Evolutionary conservation across 345 rosid genomes (phyloP).

Genomic region (Linum lewisii): DNA sequence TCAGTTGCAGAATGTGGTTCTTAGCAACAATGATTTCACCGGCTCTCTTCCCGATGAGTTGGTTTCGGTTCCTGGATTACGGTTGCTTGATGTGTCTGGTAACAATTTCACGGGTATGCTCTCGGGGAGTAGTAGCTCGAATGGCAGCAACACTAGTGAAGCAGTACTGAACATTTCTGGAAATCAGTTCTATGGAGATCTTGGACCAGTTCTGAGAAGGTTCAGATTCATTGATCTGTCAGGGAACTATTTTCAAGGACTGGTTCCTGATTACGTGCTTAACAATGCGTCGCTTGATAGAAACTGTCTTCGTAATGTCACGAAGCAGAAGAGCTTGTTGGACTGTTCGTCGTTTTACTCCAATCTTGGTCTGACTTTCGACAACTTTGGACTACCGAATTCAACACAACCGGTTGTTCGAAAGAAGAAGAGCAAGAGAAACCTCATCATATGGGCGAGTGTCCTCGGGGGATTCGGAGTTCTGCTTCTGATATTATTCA

Average conservation of each 20-base stretch:
- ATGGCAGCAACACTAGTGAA: slow-evolving; percentile 21
- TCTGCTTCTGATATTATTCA: slow-evolving; percentile 27
- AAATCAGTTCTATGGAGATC: slow-evolving; percentile 66
- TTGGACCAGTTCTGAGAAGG: slow-evolving; percentile 37
- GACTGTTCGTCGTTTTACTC: slow-evolving; percentile 61
- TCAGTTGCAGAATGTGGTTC: slow-evolving; percentile 51
- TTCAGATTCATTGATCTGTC: slow-evolving; percentile 46
- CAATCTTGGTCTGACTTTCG: slow-evolving; percentile 52
- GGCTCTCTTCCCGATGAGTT: slow-evolving; percentile 43
- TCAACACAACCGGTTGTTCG: slow-evolving; percentile 31
- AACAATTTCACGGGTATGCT: slow-evolving; percentile 70
- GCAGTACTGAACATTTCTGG: slow-evolving; percentile 51
- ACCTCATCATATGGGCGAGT: slow-evolving; percentile 42
- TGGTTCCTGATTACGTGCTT: slow-evolving; percentile 49
- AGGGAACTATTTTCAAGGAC: slow-evolving; percentile 74
- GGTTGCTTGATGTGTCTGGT: slow-evolving; percentile 54
- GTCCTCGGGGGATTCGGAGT: slow-evolving; percentile 61
- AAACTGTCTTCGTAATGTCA: slow-evolving; percentile 63
- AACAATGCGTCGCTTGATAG: slow-evolving; percentile 40
- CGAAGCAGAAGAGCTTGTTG: slow-evolving; percentile 42
- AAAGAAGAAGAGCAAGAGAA: slow-evolving; percentile 40
- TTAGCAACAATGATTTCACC: slow-evolving; percentile 41
- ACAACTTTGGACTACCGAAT: slow-evolving; percentile 72
- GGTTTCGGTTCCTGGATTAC: slow-evolving; percentile 54
- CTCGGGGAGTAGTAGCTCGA: slow-evolving; percentile 30